Conservation (phyloP, 2,329 filamentous ascomycete species). For the Aspergillus novofumigatus region DNA sequence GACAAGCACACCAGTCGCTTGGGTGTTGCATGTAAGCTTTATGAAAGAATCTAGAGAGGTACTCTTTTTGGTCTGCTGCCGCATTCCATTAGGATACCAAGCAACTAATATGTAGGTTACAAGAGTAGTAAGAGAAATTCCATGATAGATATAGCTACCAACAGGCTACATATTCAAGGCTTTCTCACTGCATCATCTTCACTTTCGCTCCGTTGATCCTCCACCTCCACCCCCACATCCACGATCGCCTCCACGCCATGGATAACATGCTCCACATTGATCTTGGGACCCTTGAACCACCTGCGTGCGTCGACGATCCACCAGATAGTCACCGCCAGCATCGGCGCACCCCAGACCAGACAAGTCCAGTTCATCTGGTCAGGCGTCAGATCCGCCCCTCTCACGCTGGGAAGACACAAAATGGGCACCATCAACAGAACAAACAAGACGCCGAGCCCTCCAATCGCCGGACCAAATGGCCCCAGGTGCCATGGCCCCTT, state of each 20-base stretch:
- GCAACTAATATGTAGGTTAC: not conserved
- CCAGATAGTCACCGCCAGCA: slow-evolving; percentile 58
- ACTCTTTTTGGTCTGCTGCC: not conserved
- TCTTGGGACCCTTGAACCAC: slow-evolving; percentile 68
- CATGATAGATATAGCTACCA: not conserved
- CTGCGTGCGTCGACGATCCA: slow-evolving; percentile 60
- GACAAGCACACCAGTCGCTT: not conserved
- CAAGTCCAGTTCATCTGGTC: slow-evolving; percentile 65
- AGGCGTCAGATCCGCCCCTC: slow-evolving; percentile 50
- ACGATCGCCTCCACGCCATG: slow-evolving; percentile 23
- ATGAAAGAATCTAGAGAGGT: not conserved
- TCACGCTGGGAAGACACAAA: slow-evolving; percentile 59
- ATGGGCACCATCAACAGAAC: slow-evolving; percentile 65
- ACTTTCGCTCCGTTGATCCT: not conserved
- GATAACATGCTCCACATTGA: slow-evolving; percentile 57
- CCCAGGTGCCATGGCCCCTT: slow-evolving; percentile 67
- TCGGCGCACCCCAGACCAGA: slow-evolving; percentile 62
- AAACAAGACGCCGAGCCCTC: slow-evolving; percentile 55
- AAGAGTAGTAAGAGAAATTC: not conserved
- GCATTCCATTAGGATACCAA: not conserved
- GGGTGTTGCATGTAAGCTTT: not conserved
- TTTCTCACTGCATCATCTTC: not conserved
- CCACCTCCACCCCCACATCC: slow-evolving; percentile 20
- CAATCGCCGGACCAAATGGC: slow-evolving; percentile 54
- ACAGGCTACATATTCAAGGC: not conserved